Evolutionary conservation across 257 asterid genomes (phyloP).

Genomic region (Rhazya stricta): DNA sequence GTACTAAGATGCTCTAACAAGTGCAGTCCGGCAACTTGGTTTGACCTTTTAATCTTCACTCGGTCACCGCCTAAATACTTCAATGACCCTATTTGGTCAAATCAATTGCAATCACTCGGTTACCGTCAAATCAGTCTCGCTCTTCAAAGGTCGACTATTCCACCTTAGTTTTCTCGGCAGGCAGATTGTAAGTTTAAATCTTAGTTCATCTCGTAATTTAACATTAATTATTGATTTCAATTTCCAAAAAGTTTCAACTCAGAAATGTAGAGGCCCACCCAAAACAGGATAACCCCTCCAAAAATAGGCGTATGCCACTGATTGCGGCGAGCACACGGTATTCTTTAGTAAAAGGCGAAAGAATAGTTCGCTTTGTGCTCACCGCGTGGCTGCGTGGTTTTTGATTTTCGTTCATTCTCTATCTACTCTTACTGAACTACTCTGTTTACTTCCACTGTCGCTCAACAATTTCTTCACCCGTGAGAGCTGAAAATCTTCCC

Average conservation of each 20-base stretch:
- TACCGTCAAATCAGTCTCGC: no score
- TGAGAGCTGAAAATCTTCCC: neutral
- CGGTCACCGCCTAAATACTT: no score
- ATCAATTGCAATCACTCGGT: no score
- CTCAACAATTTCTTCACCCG: neutral
- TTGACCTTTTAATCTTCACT: no score
- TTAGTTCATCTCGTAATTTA: no score
- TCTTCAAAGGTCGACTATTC: no score
- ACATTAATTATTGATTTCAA: no score
- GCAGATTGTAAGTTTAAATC: no score
- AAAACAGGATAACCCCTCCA: neutral
- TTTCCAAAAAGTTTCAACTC: neutral
- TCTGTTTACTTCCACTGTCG: neutral
- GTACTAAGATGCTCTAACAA: no score
- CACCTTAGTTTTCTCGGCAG: no score
- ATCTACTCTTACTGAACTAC: neutral
- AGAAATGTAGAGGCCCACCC: neutral
- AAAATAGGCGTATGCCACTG: slow-evolving; percentile 6
- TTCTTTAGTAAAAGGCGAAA: slow-evolving; percentile 15
- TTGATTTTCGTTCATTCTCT: neutral
- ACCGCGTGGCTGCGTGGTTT: slow-evolving; percentile 5
- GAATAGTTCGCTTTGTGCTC: slow-evolving; percentile 11
- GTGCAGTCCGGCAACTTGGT: no score
- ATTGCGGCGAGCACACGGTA: slow-evolving; percentile 8
- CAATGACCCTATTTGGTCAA: no score